Evolutionary conservation across 2,329 filamentous ascomycete genomes (phyloP).

Genomic region (Thielaviopsis punctulata): DNA sequence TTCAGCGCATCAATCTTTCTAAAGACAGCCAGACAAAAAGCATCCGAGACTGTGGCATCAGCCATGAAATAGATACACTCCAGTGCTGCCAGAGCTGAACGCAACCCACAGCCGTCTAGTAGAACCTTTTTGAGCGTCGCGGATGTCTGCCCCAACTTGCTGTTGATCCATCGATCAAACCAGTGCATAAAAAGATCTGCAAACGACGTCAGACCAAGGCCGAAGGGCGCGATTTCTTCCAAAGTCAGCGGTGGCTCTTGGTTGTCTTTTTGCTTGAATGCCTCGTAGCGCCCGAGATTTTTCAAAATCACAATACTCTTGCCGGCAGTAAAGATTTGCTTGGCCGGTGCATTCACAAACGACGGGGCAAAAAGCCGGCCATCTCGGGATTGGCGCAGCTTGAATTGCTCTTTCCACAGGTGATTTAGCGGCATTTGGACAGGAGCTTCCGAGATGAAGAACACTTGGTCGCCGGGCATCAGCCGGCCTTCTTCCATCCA

Average conservation of each 20-base stretch:
- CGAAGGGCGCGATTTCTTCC: constrained; percentile 33
- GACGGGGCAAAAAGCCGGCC: constrained; percentile 50
- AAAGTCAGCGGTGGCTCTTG: constrained; percentile 37
- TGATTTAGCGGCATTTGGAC: constrained; percentile 40
- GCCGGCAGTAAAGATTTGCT: constrained; percentile 67
- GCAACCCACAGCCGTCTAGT: constrained; percentile 51
- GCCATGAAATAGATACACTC: constrained; percentile 60
- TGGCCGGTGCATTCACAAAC: constrained; percentile 53
- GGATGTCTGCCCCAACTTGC: constrained; percentile 55
- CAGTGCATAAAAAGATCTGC: constrained; percentile 54
- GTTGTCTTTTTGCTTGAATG: constrained; percentile 17
- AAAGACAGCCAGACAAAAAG: constrained; percentile 54
- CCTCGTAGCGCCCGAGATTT: constrained; percentile 40
- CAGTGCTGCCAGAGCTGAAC: constrained; percentile 46
- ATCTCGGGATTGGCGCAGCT: constrained; percentile 42
- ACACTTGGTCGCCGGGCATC: constrained; percentile 45
- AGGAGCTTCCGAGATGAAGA: constrained; percentile 52
- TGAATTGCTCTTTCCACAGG: constrained; percentile 63
- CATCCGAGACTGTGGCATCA: constrained; percentile 50
- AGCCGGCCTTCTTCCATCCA: constrained; percentile 78
- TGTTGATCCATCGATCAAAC: constrained; percentile 61
- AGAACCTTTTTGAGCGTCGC: constrained; percentile 47
- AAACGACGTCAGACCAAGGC: constrained; percentile 44
- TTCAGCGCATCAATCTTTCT: constrained; percentile 49
- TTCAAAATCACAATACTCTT: constrained; percentile 80